These are phyloP conservation scores for Aspergillus affinis DNA, from an alignment of 495 filamentous ascomycete species.

Conservation along the genomic window DNA sequence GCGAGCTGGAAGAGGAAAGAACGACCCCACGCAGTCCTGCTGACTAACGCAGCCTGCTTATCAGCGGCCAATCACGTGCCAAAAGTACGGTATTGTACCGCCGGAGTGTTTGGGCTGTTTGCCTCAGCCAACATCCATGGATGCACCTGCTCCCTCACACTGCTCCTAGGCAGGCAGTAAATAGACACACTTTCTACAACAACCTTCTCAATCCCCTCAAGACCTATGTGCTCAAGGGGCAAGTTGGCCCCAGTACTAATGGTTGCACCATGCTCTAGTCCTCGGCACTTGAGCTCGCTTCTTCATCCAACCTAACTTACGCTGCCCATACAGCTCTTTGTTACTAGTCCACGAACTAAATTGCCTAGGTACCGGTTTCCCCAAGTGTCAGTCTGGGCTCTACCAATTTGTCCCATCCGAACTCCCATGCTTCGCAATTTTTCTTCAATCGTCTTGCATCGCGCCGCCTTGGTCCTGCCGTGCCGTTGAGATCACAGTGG, in stretches of 20 bases:
- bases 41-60: conserved; percentile 7
- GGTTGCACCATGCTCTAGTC: background rate
- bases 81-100: conserved; percentile 13
- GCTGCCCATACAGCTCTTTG: background rate
- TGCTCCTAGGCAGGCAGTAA: no score
- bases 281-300: no score
- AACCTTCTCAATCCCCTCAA: no score
- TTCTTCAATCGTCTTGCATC: background rate
- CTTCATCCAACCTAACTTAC: background rate
- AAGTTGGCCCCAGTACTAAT: background rate
- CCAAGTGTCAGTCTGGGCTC: conserved; percentile 16
- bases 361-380: conserved; percentile 7
- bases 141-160: no score
- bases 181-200: no score
- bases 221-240: no score
- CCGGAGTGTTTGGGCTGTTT: background rate
- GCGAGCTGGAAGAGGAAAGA: background rate
- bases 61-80: conserved; percentile 23
- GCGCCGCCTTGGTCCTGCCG: conserved; percentile 1
- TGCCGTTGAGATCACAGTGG: conserved; percentile 5
- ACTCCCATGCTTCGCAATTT: conserved; percentile 12
- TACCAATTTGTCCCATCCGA: conserved; percentile 21
- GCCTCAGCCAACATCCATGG: background rate
- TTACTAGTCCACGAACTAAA: conserved; percentile 7
- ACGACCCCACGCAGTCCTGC: background rate